Conservation (phyloP, 164 flowering plant genomes). For the Annona squamosa region DNA sequence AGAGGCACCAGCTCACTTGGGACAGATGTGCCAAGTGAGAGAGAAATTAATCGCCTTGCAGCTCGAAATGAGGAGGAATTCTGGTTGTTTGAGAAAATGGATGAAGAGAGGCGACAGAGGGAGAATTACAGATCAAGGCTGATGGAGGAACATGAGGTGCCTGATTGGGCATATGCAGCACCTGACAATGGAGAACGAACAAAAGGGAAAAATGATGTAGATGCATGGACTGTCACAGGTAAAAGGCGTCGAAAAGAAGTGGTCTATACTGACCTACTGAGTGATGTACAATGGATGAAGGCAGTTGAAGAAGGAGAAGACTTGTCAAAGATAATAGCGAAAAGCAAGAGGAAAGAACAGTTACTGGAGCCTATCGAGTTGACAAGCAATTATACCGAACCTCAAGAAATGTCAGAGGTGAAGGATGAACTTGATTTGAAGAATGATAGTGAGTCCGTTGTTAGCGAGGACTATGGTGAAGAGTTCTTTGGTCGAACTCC, state of each 20-base stretch:
- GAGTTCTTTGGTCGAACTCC: constrained; percentile 23
- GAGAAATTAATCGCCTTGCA: constrained; percentile 93
- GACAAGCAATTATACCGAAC: constrained; percentile 12
- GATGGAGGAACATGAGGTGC: constrained; percentile 96
- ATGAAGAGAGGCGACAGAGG: constrained; percentile 74
- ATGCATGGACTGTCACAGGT: constrained; percentile 38
- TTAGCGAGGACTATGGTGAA: constrained; percentile 40
- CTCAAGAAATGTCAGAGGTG: constrained; percentile 21
- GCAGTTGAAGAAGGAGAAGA: constrained; percentile 87
- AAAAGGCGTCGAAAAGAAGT: constrained; percentile 79
- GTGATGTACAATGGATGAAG: constrained; percentile 74
- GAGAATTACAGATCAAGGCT: constrained; percentile 84
- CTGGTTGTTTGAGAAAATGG: constrained; percentile 95
- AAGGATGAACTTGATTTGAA: constrained; percentile 23
- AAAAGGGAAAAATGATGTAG: constrained; percentile 28
- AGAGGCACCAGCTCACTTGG: constrained; percentile 88
- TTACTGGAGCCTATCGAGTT: constrained; percentile 7
- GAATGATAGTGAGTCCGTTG: constrained; percentile 30
- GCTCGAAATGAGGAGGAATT: constrained; percentile 90
- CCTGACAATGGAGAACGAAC: constrained; percentile 31
- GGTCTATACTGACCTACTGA: constrained; percentile 60
- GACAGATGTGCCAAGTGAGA: constrained; percentile 93
- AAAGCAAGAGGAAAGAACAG: constrained; percentile 31
- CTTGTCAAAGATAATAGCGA: constrained; percentile 26
- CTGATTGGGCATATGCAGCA: constrained; percentile 78